These are phyloP conservation scores for Aspergillus floridensis DNA, from an alignment of 2,329 filamentous ascomycete genomes.

Conservation along the genomic window DNA sequence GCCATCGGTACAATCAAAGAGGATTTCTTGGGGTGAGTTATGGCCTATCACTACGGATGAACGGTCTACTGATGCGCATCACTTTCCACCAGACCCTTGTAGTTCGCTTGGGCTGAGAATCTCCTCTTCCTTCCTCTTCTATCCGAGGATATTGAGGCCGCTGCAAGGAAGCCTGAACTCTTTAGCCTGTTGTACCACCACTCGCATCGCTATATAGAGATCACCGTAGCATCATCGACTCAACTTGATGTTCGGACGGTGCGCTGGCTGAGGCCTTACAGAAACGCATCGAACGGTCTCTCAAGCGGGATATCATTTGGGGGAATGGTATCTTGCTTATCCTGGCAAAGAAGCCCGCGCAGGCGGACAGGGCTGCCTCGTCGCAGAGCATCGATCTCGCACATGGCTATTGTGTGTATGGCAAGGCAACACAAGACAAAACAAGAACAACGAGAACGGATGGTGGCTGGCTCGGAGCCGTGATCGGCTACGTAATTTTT, in stretches of 20 bases:
- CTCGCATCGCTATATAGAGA: neutral
- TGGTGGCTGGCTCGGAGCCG: neutral
- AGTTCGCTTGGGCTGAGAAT: conserved; percentile 24
- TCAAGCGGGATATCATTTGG: neutral
- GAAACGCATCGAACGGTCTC: neutral
- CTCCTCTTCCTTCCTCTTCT: conserved; percentile 11
- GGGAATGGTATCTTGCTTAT: conserved; percentile 3
- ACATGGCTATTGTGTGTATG: neutral
- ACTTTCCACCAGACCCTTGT: conserved; percentile 27
- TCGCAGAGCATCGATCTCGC: neutral
- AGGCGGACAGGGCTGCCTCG: conserved; percentile 5
- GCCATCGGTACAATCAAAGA: conserved; percentile 97
- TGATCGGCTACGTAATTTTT: neutral
- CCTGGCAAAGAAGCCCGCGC: conserved; percentile 2
- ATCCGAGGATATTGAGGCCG: conserved; percentile 17
- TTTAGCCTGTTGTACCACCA: neutral
- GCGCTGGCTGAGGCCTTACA: neutral
- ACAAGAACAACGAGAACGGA: neutral
- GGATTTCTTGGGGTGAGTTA: conserved; percentile 50
- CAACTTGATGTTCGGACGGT: neutral
- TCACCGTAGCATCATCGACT: neutral
- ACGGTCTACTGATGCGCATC: conserved; percentile 13
- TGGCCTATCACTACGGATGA: neutral
- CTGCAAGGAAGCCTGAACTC: conserved; percentile 6
- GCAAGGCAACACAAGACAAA: neutral